A percentile compares a stretch with the other conserved stretches of the same genome.
phyloP scores from a whole-genome alignment of 1,139 yeast species.

The Scheffersomyces lignicola region DNA sequence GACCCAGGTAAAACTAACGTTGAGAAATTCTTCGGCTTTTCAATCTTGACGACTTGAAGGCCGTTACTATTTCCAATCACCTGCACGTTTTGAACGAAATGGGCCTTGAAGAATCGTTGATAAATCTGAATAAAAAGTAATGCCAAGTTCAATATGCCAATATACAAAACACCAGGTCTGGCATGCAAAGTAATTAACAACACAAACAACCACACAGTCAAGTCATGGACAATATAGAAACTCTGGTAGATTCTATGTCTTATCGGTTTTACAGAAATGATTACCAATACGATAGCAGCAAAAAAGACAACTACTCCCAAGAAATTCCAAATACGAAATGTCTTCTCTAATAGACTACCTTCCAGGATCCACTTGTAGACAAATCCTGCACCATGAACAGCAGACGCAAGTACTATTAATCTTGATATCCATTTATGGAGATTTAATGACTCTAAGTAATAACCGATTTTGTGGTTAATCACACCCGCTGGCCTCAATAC shows the following conservation, averaged over 20 bases:
- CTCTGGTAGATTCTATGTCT: constrained; percentile 25
- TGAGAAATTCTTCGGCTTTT: constrained; percentile 27
- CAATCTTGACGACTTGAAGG: constrained; percentile 25
- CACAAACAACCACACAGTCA: constrained; percentile 30
- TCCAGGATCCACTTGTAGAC: constrained; percentile 44
- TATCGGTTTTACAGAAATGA: constrained; percentile 51
- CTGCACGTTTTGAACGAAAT: constrained; percentile 11
- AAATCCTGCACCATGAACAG: constrained; percentile 62
- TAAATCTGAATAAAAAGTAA: constrained; percentile 26
- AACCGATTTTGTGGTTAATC: constrained; percentile 47
- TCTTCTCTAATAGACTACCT: constrained; percentile 33
- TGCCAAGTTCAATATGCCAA: constrained; percentile 19
- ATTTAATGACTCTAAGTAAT: constrained; percentile 56
- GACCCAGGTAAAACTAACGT: constrained; percentile 31
- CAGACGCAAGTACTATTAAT: constrained; percentile 50
- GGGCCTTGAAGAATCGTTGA: constrained; percentile 18
- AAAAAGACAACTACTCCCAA: constrained; percentile 59
- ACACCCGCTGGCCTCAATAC: constrained; percentile 52
- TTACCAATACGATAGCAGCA: constrained; percentile 41
- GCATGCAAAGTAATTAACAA: constrained; percentile 40
- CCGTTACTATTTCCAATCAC: constrained; percentile 13
- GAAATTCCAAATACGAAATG: constrained; percentile 50
- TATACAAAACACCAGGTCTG: constrained; percentile 38
- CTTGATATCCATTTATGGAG: constrained; percentile 85
- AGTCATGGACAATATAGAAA: constrained; percentile 38